Conservation (phyloP, 768 basidiomycete species). For the Psilocybe azurescens region DNA sequence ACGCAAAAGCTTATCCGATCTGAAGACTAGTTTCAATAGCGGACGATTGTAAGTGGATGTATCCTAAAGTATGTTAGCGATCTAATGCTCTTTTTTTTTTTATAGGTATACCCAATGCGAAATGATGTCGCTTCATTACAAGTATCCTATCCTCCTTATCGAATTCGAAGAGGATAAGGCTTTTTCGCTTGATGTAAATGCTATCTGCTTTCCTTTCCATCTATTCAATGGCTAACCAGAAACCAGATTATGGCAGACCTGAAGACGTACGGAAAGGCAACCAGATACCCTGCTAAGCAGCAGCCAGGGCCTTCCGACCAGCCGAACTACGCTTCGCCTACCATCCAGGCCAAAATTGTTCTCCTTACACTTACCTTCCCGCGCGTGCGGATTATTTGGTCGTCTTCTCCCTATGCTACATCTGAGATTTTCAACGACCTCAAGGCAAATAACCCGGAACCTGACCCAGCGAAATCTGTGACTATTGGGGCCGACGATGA, state of each 20-base stretch:
- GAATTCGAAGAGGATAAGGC: slow-evolving; percentile 98
- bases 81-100: not conserved
- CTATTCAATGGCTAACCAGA: slow-evolving; percentile 38
- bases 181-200: slow-evolving; percentile 82
- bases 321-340: slow-evolving; percentile 44
- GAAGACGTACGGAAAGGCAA: slow-evolving; percentile 70
- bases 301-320: slow-evolving; percentile 37
- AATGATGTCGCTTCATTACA: slow-evolving; percentile 95
- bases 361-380: slow-evolving; percentile 91
- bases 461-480: slow-evolving; percentile 78
- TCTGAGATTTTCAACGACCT: slow-evolving; percentile 93
- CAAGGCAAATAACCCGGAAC: slow-evolving; percentile 80
- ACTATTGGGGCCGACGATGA: slow-evolving; percentile 83
- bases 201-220: not conserved
- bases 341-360: slow-evolving; percentile 91
- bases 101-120: slow-evolving; percentile 95
- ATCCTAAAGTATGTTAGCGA: not conserved
- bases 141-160: slow-evolving; percentile 89
- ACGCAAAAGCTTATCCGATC: slow-evolving; percentile 91
- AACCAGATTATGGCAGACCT: slow-evolving; percentile 64
- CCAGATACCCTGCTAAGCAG: slow-evolving; percentile 63
- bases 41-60: slow-evolving; percentile 79
- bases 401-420: slow-evolving; percentile 92
- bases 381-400: slow-evolving; percentile 94
- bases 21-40: slow-evolving; percentile 92